Percentiles rank a stretch among this genome's conserved stretches.
Evolutionary conservation across 2,329 filamentous ascomycete genomes (phyloP).

Genomic region (Helminthosporium solani): DNA sequence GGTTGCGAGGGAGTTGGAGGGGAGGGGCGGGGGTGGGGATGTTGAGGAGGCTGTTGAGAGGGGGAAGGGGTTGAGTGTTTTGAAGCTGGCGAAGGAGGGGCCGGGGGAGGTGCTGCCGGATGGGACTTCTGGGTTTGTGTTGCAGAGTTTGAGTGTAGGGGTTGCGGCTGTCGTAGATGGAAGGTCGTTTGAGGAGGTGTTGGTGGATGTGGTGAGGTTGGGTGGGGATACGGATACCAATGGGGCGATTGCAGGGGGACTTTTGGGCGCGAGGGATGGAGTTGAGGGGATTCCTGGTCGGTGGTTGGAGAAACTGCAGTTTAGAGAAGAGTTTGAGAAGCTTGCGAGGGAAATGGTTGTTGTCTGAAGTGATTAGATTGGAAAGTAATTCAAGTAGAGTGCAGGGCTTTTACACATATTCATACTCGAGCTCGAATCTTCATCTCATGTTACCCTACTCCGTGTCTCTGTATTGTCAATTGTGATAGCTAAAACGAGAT

Average conservation of each 20-base stretch:
- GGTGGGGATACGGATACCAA: slow-evolving; percentile 53
- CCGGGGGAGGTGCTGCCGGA: slow-evolving; percentile 31
- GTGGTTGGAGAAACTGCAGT: slow-evolving; percentile 39
- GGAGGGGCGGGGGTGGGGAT: slow-evolving; percentile 2
- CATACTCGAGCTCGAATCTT: too few species aligned
- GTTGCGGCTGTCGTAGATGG: slow-evolving; percentile 48
- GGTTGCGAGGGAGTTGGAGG: slow-evolving; percentile 8
- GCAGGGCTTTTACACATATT: too few species aligned
- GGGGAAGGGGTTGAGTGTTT: slow-evolving; percentile 27
- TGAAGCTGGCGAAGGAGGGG: slow-evolving; percentile 35
- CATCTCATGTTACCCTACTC: too few species aligned
- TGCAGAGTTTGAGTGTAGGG: slow-evolving; percentile 46
- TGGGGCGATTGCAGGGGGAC: slow-evolving; percentile 49
- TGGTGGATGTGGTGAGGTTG: slow-evolving; percentile 50
- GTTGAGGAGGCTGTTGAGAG: slow-evolving; percentile 12
- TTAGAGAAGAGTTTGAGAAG: slow-evolving; percentile 22
- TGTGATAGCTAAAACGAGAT: too few species aligned
- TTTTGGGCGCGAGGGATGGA: slow-evolving; percentile 51
- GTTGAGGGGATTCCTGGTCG: slow-evolving; percentile 43
- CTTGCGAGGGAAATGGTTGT: not conserved
- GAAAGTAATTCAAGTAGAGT: too few species aligned
- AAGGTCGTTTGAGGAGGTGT: slow-evolving; percentile 45
- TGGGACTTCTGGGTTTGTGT: slow-evolving; percentile 45
- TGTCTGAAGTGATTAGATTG: too few species aligned
- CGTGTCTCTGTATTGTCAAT: too few species aligned